phyloP scores from a whole-genome alignment of 352 stramenopile species.

The Globisporangium nodosum region DNA sequence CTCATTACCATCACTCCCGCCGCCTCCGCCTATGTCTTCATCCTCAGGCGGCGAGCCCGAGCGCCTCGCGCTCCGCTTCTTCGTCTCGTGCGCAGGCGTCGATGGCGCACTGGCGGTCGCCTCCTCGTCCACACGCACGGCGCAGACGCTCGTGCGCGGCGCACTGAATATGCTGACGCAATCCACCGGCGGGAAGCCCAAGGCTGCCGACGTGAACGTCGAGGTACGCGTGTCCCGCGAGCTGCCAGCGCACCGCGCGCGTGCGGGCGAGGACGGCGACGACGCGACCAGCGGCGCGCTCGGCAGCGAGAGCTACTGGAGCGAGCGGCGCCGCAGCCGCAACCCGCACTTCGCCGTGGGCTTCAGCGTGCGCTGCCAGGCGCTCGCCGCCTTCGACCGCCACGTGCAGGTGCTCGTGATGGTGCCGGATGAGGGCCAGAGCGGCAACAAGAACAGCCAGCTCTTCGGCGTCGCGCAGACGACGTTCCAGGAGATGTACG shows the following conservation, averaged over 20 bases:
- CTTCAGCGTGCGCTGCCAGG: conserved; percentile 51
- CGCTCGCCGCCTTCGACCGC: conserved; percentile 39
- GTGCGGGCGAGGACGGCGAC: neutral
- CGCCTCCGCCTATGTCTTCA: neutral
- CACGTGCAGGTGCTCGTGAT: conserved; percentile 76
- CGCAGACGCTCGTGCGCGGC: conserved; percentile 71
- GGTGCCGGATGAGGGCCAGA: conserved; percentile 66
- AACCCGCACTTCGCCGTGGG: conserved; percentile 67
- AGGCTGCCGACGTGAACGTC: conserved; percentile 63
- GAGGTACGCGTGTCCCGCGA: conserved; percentile 59
- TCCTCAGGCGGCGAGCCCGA: conserved; percentile 3
- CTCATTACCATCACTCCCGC: neutral
- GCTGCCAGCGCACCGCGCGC: conserved; percentile 17
- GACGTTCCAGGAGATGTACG: conserved; percentile 77
- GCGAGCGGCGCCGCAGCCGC: conserved; percentile 53
- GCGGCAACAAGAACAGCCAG: conserved; percentile 56
- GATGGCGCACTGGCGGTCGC: conserved; percentile 46
- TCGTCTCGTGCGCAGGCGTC: conserved; percentile 57
- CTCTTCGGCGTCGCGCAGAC: conserved; percentile 67
- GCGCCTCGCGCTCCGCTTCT: conserved; percentile 49
- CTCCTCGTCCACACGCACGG: conserved; percentile 37
- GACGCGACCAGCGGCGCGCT: conserved; percentile 14
- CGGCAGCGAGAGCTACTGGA: conserved; percentile 62
- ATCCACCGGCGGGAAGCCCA: conserved; percentile 20
- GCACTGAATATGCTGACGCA: conserved; percentile 67